Evolutionary conservation across 257 asterid genomes (phyloP).

Genomic region (Anisodus acutangulus): DNA sequence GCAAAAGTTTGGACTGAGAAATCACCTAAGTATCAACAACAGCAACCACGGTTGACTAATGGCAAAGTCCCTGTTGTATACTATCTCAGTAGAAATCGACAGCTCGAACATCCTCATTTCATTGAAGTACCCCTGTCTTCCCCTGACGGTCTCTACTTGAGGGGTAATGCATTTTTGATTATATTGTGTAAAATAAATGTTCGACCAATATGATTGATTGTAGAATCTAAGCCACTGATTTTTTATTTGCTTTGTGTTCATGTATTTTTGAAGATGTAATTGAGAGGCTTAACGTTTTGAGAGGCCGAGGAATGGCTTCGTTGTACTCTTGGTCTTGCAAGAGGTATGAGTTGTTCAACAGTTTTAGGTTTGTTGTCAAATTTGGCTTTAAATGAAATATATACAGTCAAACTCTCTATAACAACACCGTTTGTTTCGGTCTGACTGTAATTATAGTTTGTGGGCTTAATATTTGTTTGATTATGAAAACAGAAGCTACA

Average conservation of each 20-base stretch:
- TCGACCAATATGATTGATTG: not conserved
- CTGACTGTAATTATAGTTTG: not conserved
- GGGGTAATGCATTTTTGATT: slow-evolving; percentile 56
- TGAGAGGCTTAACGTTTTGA: slow-evolving; percentile 74
- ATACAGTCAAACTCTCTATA: no score
- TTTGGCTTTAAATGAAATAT: not conserved
- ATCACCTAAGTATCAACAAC: slow-evolving; percentile 70
- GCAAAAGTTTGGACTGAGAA: slow-evolving; percentile 95
- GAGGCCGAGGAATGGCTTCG: slow-evolving; percentile 96
- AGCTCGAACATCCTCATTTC: slow-evolving; percentile 97
- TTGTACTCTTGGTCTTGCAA: slow-evolving; percentile 98
- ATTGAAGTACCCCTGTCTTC: slow-evolving; percentile 90
- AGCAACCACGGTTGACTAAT: slow-evolving; percentile 41
- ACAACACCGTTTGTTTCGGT: not conserved
- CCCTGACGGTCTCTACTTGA: slow-evolving; percentile 78
- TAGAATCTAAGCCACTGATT: not conserved
- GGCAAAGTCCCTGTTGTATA: slow-evolving; percentile 73
- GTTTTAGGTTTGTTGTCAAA: slow-evolving; percentile 17
- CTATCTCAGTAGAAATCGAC: slow-evolving; percentile 81
- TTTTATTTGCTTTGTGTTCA: slow-evolving; percentile 5
- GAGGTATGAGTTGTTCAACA: slow-evolving; percentile 57
- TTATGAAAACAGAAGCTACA: slow-evolving; percentile 70
- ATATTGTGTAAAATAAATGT: not conserved
- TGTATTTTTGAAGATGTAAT: slow-evolving; percentile 68
- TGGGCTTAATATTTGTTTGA: slow-evolving; percentile 12